Conservation (phyloP, 2,329 filamentous ascomycete genomes). For the Penicillium italicum region DNA sequence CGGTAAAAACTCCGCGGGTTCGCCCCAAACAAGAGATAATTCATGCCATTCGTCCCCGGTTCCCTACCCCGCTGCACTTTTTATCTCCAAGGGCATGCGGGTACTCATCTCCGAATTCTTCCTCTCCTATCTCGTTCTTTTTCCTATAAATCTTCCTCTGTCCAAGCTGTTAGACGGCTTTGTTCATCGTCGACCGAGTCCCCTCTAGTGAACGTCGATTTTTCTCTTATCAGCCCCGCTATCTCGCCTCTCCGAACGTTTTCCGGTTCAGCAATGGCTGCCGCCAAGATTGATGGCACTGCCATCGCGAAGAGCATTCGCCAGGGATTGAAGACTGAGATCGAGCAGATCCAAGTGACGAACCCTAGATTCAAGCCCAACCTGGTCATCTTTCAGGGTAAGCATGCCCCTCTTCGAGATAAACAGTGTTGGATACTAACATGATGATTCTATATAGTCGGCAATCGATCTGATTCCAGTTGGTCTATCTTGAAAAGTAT, state of each 20-base stretch:
- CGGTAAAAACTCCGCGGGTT: slow-evolving; percentile 19
- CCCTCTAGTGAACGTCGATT: slow-evolving; percentile 15
- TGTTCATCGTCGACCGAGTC: slow-evolving; percentile 14
- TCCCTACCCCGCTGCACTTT: slow-evolving; percentile 24
- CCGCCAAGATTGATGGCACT: slow-evolving; percentile 90
- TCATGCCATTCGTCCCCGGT: slow-evolving; percentile 25
- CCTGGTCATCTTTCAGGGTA: slow-evolving; percentile 93
- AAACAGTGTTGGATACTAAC: slow-evolving; percentile 1
- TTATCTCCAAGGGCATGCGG: slow-evolving; percentile 21
- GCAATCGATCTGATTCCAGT: slow-evolving; percentile 90
- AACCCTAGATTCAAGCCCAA: slow-evolving; percentile 87
- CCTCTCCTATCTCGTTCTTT: slow-evolving; percentile 12
- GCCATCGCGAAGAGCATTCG: slow-evolving; percentile 91
- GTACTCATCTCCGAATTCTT: slow-evolving; percentile 18
- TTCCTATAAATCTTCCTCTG: slow-evolving; percentile 9
- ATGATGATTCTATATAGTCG: slow-evolving; percentile 56
- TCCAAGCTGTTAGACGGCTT: slow-evolving; percentile 16
- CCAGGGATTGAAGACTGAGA: slow-evolving; percentile 73
- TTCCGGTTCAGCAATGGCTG: slow-evolving; percentile 68
- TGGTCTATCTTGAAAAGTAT: slow-evolving; percentile 39
- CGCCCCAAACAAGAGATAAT: slow-evolving; percentile 25
- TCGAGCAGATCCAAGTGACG: slow-evolving; percentile 71
- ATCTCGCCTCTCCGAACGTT: slow-evolving; percentile 36
- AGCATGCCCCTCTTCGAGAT: slow-evolving; percentile 23
- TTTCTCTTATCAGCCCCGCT: slow-evolving; percentile 17